Evolutionary conservation across 2,329 filamentous ascomycete species (phyloP).

Genomic region (Apiospora aurea): DNA sequence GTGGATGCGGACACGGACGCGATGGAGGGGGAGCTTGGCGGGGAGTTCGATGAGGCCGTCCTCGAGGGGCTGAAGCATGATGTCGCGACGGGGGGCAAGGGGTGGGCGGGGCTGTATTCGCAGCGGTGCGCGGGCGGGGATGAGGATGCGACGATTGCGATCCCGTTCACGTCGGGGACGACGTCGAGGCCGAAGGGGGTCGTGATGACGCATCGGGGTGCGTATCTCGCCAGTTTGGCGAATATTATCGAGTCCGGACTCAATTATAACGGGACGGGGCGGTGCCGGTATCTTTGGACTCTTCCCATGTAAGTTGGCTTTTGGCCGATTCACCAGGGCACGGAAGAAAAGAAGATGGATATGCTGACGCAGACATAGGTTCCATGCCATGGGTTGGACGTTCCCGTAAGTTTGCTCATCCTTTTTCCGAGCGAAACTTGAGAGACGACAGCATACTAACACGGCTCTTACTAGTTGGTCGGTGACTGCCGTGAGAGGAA

Average conservation of each 20-base stretch:
- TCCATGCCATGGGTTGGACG: conserved; percentile 79
- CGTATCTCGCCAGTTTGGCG: conserved; percentile 82
- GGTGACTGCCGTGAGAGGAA: conserved; percentile 91
- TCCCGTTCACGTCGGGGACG: conserved; percentile 94
- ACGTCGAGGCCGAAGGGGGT: conserved; percentile 93
- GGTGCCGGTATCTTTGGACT: conserved; percentile 89
- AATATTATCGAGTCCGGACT: conserved; percentile 91
- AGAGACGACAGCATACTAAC: not conserved
- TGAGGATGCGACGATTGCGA: conserved; percentile 83
- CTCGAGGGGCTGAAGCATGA: conserved; percentile 82
- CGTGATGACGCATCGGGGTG: conserved; percentile 86
- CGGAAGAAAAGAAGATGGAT: not conserved
- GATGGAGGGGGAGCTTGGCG: conserved; percentile 74
- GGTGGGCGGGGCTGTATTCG: conserved; percentile 79
- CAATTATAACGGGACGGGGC: conserved; percentile 68
- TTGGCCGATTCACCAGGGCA: not conserved
- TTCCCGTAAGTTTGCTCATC: conserved; percentile 64
- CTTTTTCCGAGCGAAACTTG: not conserved
- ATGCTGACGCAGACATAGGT: conserved; percentile 46
- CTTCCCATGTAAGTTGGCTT: conserved; percentile 78
- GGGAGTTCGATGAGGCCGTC: conserved; percentile 84
- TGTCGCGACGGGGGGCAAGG: conserved; percentile 65
- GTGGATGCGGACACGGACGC: conserved; percentile 86
- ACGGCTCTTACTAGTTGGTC: conserved; percentile 66
- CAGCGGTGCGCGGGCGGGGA: conserved; percentile 61